These are phyloP conservation scores for Aspergillus ibericus DNA, from an alignment of 2,329 filamentous ascomycete species.

Conservation along the genomic window DNA sequence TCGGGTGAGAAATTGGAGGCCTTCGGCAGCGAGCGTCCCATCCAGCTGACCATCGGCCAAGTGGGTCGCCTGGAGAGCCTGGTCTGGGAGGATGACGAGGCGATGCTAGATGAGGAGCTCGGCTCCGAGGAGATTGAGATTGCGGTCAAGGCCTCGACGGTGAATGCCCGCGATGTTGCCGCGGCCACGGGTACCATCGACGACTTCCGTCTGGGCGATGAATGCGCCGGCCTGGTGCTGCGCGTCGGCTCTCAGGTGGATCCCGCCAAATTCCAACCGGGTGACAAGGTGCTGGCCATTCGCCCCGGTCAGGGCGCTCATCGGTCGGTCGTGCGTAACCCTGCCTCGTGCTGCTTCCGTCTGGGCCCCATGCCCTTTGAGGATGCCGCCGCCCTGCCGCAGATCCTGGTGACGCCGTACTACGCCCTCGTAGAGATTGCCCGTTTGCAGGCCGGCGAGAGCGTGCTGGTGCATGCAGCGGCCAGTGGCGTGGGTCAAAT, in stretches of 20 bases:
- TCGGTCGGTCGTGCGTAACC: conserved; percentile 1
- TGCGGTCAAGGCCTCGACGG: conserved; percentile 1
- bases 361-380: neutral
- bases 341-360: neutral
- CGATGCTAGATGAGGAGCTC: neutral
- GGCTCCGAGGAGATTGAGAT: neutral
- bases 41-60: neutral
- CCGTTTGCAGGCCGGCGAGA: conserved; percentile 1
- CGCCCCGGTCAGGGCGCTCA: conserved; percentile 3
- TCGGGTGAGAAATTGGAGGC: neutral
- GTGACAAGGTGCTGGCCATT: neutral
- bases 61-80: conserved; percentile 1
- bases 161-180: conserved; percentile 4
- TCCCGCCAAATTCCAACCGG: neutral
- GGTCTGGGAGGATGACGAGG: conserved; percentile 1
- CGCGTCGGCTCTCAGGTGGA: neutral
- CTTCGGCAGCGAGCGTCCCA: neutral
- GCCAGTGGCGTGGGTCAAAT: conserved; percentile 5
- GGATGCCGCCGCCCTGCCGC: neutral
- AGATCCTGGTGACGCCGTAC: neutral
- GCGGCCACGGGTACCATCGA: conserved; percentile 2
- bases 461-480: conserved; percentile 1
- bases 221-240: conserved; percentile 1
- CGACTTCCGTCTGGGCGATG: conserved; percentile 1
- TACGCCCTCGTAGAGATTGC: conserved; percentile 3